A percentile compares a stretch with the other conserved stretches of the same genome.
phyloP scores from a whole-genome alignment of 768 basidiomycete species.

The Tricholoma sp. region DNA sequence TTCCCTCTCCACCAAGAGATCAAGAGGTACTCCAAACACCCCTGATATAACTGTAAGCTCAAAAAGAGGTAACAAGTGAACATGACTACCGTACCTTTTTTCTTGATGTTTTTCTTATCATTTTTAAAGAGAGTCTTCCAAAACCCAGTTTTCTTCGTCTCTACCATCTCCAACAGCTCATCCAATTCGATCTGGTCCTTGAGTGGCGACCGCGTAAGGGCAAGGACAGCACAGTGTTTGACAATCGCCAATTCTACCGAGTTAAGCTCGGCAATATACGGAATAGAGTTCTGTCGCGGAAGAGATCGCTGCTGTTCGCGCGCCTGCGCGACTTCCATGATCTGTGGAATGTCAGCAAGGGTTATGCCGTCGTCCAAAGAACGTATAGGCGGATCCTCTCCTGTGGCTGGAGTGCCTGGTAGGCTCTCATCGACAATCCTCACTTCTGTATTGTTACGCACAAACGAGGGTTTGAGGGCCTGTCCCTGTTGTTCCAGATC shows the following conservation, averaged over 20 bases:
- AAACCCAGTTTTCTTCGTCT: slow-evolving; percentile 88
- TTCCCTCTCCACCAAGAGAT: slow-evolving; percentile 88
- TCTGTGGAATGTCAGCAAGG: slow-evolving; percentile 88
- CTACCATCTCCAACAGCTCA: slow-evolving; percentile 89
- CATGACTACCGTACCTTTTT: slow-evolving; percentile 54
- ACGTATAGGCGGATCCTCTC: slow-evolving; percentile 26
- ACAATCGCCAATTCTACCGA: slow-evolving; percentile 85
- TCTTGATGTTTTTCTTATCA: slow-evolving; percentile 88
- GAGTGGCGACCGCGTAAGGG: slow-evolving; percentile 71
- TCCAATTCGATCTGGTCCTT: slow-evolving; percentile 85
- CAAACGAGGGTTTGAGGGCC: slow-evolving; percentile 61
- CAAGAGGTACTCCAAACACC: slow-evolving; percentile 90
- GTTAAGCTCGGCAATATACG: slow-evolving; percentile 79
- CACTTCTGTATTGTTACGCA: slow-evolving; percentile 79
- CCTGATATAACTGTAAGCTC: slow-evolving; percentile 40
- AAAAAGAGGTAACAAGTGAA: slow-evolving; percentile 1
- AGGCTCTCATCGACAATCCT: slow-evolving; percentile 83
- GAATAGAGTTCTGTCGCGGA: slow-evolving; percentile 70
- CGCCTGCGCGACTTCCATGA: slow-evolving; percentile 90
- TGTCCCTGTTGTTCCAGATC: slow-evolving; percentile 36
- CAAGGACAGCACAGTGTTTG: slow-evolving; percentile 85
- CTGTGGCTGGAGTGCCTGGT: slow-evolving; percentile 64
- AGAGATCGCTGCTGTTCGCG: slow-evolving; percentile 83
- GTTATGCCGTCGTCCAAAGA: slow-evolving; percentile 77
- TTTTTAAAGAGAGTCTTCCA: slow-evolving; percentile 96